Evolutionary conservation across 148 eudicot species (phyloP).

Genomic region (Rhododendron williamsianum): DNA sequence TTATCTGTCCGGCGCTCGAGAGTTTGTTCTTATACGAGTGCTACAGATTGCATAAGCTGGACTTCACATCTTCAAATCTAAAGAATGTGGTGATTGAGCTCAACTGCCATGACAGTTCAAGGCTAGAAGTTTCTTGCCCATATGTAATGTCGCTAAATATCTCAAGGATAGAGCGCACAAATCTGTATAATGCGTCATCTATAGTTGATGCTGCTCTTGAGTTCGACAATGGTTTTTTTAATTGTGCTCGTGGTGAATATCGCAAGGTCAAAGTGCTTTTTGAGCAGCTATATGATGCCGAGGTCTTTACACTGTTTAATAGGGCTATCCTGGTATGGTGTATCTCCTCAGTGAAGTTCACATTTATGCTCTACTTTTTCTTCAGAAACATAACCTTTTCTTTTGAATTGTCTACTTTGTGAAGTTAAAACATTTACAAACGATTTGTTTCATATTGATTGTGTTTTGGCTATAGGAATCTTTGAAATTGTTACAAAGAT

Average conservation of each 20-base stretch:
- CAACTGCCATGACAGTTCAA: not conserved
- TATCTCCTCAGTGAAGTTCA: not conserved
- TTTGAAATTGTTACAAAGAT: too few relatives aligned
- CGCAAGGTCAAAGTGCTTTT: slow-evolving; percentile 6
- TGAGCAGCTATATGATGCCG: slow-evolving; percentile 8
- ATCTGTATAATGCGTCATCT: not conserved
- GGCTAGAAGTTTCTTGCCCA: slow-evolving; percentile 13
- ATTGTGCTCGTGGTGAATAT: slow-evolving; percentile 8
- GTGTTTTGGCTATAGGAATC: too few relatives aligned
- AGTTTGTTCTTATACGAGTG: too few relatives aligned
- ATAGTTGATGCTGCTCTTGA: slow-evolving; percentile 5
- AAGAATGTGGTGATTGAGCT: not conserved
- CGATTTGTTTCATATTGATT: too few relatives aligned
- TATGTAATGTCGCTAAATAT: slow-evolving; percentile 3
- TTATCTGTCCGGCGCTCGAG: too few relatives aligned
- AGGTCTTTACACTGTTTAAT: not conserved
- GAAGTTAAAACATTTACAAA: too few relatives aligned
- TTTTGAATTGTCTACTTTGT: too few relatives aligned
- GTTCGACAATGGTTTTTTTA: not conserved
- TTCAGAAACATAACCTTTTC: too few relatives aligned
- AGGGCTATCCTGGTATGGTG: not conserved
- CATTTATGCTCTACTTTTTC: not conserved
- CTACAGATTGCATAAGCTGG: too few relatives aligned
- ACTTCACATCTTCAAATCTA: too few relatives aligned
- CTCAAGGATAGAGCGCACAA: not conserved